Evolutionary conservation across 1,284 basidiomycete genomes (phyloP).

Genomic region (Austroboletus niveus): DNA sequence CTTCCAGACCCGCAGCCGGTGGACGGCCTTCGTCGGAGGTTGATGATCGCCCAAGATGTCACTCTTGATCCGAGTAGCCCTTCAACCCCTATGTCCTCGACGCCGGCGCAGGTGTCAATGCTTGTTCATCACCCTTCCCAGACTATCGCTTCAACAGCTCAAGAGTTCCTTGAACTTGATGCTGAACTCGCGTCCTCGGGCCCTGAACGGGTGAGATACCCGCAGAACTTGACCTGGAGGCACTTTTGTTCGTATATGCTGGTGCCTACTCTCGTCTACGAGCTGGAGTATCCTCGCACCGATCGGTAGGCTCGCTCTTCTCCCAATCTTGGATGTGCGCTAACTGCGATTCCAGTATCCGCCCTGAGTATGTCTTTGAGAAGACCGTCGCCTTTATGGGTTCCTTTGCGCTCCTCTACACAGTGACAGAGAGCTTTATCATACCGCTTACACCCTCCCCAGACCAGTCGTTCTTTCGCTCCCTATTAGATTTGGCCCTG

Average conservation of each 20-base stretch:
- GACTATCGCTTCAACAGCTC: constrained; percentile 68
- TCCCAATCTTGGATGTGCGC: not conserved
- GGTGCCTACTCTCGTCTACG: constrained; percentile 93
- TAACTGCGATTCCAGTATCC: constrained; percentile 53
- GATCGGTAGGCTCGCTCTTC: constrained; percentile 51
- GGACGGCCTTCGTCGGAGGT: constrained; percentile 52
- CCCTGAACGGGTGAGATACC: constrained; percentile 70
- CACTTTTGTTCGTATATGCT: constrained; percentile 90
- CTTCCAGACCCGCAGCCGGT: constrained; percentile 57
- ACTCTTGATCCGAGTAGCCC: constrained; percentile 2
- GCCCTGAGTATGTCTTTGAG: constrained; percentile 90
- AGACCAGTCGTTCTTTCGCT: constrained; percentile 73
- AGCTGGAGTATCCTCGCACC: constrained; percentile 93
- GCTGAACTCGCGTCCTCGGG: constrained; percentile 77
- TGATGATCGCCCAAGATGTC: constrained; percentile 29
- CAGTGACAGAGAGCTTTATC: constrained; percentile 93
- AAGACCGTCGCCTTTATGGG: constrained; percentile 95
- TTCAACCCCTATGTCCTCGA: constrained; percentile 7
- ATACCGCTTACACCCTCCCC: constrained; percentile 74
- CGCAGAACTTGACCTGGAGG: constrained; percentile 79
- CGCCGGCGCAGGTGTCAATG: constrained; percentile 42
- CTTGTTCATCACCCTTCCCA: constrained; percentile 76
- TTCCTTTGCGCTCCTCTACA: constrained; percentile 90
- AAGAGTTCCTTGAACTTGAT: constrained; percentile 75
- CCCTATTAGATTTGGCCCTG: constrained; percentile 83